Conservation (phyloP, 306 rosid genomes). For the Casuarina equisetifolia region DNA sequence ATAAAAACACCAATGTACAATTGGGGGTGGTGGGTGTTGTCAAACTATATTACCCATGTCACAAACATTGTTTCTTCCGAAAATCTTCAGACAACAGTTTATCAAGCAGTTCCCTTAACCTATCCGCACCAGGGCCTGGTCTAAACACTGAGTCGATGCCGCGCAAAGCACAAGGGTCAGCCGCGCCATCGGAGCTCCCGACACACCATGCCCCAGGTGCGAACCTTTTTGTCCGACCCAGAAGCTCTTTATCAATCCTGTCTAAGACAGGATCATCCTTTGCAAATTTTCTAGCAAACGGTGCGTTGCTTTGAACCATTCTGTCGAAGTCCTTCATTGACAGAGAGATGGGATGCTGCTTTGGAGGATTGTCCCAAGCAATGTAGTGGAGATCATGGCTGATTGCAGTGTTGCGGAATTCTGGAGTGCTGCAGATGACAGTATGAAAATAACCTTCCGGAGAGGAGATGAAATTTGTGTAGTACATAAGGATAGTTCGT, state of each 20-base stretch:
- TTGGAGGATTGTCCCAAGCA: slow-evolving; percentile 98
- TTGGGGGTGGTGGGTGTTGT: slow-evolving; percentile 17
- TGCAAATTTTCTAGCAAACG: slow-evolving; percentile 83
- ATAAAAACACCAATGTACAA: slow-evolving; percentile 58
- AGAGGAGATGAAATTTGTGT: slow-evolving; percentile 79
- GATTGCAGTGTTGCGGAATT: slow-evolving; percentile 54
- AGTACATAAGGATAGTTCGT: slow-evolving; percentile 80
- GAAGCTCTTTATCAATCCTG: slow-evolving; percentile 84
- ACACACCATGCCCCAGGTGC: slow-evolving; percentile 89
- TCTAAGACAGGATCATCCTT: slow-evolving; percentile 75
- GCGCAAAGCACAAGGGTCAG: slow-evolving; percentile 73
- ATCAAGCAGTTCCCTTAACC: slow-evolving; percentile 60
- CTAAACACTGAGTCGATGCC: slow-evolving; percentile 67
- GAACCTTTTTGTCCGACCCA: slow-evolving; percentile 65
- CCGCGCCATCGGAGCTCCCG: slow-evolving; percentile 56
- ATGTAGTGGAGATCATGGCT: slow-evolving; percentile 98
- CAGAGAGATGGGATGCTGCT: slow-evolving; percentile 82
- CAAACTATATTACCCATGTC: slow-evolving; percentile 38
- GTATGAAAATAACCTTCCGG: slow-evolving; percentile 95
- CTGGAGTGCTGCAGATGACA: slow-evolving; percentile 73
- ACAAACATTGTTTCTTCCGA: slow-evolving; percentile 62
- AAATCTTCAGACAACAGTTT: slow-evolving; percentile 62
- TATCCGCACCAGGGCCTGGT: slow-evolving; percentile 80
- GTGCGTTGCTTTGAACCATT: slow-evolving; percentile 86
- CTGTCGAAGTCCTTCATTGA: slow-evolving; percentile 74